These are phyloP conservation scores for Trichophyton benhamiae DNA, from an alignment of 2,329 filamentous ascomycete genomes.

Conservation along the genomic window DNA sequence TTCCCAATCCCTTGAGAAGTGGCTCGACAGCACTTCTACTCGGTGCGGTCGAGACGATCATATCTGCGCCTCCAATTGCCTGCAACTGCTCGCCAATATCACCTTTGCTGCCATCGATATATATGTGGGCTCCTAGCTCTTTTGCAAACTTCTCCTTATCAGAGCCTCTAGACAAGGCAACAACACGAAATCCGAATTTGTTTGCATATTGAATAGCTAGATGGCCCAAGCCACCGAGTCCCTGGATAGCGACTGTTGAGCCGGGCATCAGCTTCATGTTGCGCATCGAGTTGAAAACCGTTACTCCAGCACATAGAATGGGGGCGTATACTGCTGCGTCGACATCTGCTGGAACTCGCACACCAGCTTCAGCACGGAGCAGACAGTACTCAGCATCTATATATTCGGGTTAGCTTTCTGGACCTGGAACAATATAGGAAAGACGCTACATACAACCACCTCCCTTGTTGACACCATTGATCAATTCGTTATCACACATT, in stretches of 20 bases:
- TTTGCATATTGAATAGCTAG: constrained; percentile 78
- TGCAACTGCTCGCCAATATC: constrained; percentile 25
- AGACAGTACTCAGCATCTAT: constrained; percentile 29
- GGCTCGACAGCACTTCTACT: constrained; percentile 23
- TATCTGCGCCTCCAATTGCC: constrained; percentile 25
- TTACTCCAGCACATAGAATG: constrained; percentile 41
- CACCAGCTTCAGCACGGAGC: constrained; percentile 28
- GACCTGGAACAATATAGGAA: neutral
- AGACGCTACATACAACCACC: constrained; percentile 47
- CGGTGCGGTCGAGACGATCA: constrained; percentile 31
- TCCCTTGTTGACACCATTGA: constrained; percentile 55
- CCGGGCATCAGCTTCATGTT: constrained; percentile 37
- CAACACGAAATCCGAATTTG: constrained; percentile 65
- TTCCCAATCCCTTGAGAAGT: constrained; percentile 25
- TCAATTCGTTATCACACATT: constrained; percentile 48
- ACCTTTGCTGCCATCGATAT: constrained; percentile 36
- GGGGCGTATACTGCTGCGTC: constrained; percentile 36
- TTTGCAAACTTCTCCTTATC: constrained; percentile 43
- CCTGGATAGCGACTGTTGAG: constrained; percentile 39
- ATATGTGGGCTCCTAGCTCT: constrained; percentile 45
- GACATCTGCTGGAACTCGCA: constrained; percentile 36
- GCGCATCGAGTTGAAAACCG: constrained; percentile 39
- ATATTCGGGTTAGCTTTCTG: neutral
- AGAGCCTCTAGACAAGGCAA: constrained; percentile 38
- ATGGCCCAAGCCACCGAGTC: constrained; percentile 56